Base-by-base conservation (phyloP, 2,329 filamentous ascomycete genomes). In the Beauveria medogensis region DNA sequence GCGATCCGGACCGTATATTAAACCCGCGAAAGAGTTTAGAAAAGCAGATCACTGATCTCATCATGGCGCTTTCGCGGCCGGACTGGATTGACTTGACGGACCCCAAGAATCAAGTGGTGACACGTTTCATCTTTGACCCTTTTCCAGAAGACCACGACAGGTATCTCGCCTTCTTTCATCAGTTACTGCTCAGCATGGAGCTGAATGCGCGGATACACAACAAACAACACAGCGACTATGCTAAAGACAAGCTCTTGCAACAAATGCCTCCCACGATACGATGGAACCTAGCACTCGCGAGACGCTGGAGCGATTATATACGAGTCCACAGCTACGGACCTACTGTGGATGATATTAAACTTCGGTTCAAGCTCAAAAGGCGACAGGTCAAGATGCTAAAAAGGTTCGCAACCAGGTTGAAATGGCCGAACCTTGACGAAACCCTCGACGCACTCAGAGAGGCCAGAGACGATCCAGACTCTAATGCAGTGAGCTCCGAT, bases 81-180 rank as follows among this genome's bases (percentile, higher is more conserved):
- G 80, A 84, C 61, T 91, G 89, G 89, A 85, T 88, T 65, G 88
- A 92, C 71, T 90, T 91, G 66, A 88, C 86, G 30, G 77, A 80
- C 41, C 82, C 82, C 4, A 83, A 82, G 67, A 90, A 91, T 67
- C 89, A 92, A 68, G 85, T 91, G 24, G 83, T 87, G 26, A 89
- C 89, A 3, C 84, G 86, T 59, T 91, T 88, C 72, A 88, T 91
- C 63, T 86, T 86, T 64, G 82, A 87, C 66, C 79, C 80, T 14
- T 77, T 79, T 60, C 77, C 80, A 41, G 75, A 77, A 20, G 85
- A 87, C 65, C 76, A 80, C 51, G 73, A 77, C 20, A 79, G 80
- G 62, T 88, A 87, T 66, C 80, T 82, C 62, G 80, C 80, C 28
- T 91, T 92, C 74, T 91, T 90, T 70, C 87, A 90, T 69, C 89